Percentiles rank a stretch among this genome's conserved stretches.
phyloP scores from a whole-genome alignment of 352 stramenopile genomes.

The Phytophthora brassicae region DNA sequence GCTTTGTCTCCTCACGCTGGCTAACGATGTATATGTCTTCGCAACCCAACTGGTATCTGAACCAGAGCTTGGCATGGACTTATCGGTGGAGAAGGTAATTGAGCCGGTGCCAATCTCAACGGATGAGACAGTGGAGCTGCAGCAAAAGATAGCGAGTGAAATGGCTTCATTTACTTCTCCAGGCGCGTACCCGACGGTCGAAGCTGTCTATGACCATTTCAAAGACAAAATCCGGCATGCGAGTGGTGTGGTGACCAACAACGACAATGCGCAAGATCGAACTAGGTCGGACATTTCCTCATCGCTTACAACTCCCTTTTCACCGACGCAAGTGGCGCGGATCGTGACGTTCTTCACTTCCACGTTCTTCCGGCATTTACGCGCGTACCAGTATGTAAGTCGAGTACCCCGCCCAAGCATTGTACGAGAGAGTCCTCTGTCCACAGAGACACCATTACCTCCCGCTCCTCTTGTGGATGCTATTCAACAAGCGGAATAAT shows the following conservation, averaged over 20 bases:
- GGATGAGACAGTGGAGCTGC: conserved; percentile 1
- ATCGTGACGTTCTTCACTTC: conserved; percentile 72
- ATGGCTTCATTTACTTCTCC: not conserved
- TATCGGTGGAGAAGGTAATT: conserved; percentile 1
- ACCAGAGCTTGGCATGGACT: not conserved
- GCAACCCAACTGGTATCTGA: conserved; percentile 30
- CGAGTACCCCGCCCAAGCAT: conserved; percentile 29
- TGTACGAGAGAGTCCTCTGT: conserved; percentile 31
- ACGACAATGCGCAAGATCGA: not conserved
- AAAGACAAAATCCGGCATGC: conserved; percentile 27
- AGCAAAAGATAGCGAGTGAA: conserved; percentile 4
- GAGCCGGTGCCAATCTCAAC: conserved; percentile 7
- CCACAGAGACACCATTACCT: conserved; percentile 53
- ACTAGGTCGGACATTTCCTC: not conserved
- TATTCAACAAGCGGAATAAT: conserved; percentile 9
- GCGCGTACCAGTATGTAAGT: conserved; percentile 59
- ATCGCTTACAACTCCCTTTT: conserved; percentile 18
- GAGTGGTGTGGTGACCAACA: conserved; percentile 7
- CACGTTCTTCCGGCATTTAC: conserved; percentile 72
- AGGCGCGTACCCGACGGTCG: conserved; percentile 26
- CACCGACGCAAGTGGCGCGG: conserved; percentile 42
- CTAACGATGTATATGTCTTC: conserved; percentile 56
- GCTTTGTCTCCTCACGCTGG: conserved; percentile 48
- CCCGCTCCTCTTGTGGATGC: conserved; percentile 38
- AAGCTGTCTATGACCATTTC: conserved; percentile 47